phyloP scores from a whole-genome alignment of 495 filamentous ascomycete species.

The Hypoxylon cercidicola region DNA sequence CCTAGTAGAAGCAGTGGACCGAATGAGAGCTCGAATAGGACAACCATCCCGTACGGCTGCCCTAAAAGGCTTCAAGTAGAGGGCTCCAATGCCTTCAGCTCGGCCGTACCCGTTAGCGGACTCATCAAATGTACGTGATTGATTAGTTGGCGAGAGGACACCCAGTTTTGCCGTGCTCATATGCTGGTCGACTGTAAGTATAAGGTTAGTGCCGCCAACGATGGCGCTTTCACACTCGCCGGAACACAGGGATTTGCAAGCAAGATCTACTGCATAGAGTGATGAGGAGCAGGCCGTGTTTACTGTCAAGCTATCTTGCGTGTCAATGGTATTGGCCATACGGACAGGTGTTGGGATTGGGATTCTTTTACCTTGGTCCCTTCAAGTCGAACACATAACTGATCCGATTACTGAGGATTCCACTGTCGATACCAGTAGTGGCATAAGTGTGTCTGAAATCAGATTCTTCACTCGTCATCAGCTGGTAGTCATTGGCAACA shows the following conservation, averaged over 20 bases:
- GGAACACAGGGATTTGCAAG: constrained; percentile 45
- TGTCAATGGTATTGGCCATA: no score
- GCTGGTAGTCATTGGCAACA: constrained; percentile 53
- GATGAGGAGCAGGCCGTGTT: constrained; percentile 63
- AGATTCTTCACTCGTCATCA: constrained; percentile 41
- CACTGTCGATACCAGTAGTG: constrained; percentile 26
- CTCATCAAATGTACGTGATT: constrained; percentile 56
- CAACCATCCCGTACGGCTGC: no score
- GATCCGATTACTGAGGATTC: constrained; percentile 56
- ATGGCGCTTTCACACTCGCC: constrained; percentile 52
- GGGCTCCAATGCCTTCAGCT: no score
- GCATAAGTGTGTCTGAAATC: constrained; percentile 40
- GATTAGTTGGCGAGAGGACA: constrained; percentile 62
- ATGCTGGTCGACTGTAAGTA: constrained; percentile 47
- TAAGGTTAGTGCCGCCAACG: constrained; percentile 51
- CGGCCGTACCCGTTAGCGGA: constrained; percentile 72
- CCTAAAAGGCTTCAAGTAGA: no score
- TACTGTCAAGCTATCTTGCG: constrained; percentile 51
- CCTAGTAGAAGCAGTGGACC: no score
- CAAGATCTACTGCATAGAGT: constrained; percentile 49
- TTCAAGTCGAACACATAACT: constrained; percentile 60
- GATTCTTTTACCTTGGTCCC: constrained; percentile 46
- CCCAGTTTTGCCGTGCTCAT: constrained; percentile 48
- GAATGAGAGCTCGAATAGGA: no score
- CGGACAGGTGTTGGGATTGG: not conserved